Conservation (phyloP, 2,329 filamentous ascomycete species). For the Pseudogymnoascus sp. region DNA sequence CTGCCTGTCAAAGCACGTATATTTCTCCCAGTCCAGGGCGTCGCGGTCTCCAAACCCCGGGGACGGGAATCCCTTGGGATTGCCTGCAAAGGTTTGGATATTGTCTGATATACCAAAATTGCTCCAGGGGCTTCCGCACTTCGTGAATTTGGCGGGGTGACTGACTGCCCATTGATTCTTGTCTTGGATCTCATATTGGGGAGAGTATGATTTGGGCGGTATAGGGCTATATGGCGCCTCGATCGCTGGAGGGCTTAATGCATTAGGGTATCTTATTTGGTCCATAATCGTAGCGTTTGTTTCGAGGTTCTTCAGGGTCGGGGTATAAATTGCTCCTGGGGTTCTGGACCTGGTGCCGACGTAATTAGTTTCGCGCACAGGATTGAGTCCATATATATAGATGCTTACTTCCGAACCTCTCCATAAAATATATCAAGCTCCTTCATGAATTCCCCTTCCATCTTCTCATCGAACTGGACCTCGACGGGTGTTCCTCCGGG, state of each 20-base stretch:
- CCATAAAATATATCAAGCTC: conserved; percentile 30
- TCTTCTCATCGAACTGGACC: neutral
- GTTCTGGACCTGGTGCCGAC: conserved; percentile 34
- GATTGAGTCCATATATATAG: conserved; percentile 18
- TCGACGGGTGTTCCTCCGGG: neutral
- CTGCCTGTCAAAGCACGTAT: conserved; percentile 61
- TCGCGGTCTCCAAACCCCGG: conserved; percentile 58
- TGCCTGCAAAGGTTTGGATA: conserved; percentile 55
- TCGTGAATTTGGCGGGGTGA: conserved; percentile 50
- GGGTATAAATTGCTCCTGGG: conserved; percentile 50
- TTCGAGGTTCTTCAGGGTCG: conserved; percentile 43
- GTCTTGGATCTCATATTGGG: conserved; percentile 63
- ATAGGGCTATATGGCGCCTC: conserved; percentile 37
- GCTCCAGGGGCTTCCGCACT: conserved; percentile 56
- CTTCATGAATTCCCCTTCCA: conserved; percentile 27
- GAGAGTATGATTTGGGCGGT: conserved; percentile 54
- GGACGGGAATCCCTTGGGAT: conserved; percentile 50
- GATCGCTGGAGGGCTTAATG: conserved; percentile 30
- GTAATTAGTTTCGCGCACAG: conserved; percentile 11
- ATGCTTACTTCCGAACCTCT: conserved; percentile 30
- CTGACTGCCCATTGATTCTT: conserved; percentile 49
- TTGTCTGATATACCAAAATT: conserved; percentile 43
- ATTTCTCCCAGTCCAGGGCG: conserved; percentile 51
- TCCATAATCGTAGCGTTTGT: conserved; percentile 30
- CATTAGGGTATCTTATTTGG: conserved; percentile 28